Base-by-base conservation (phyloP, 129 eudicot genomes). In the Flaveria linearis region DNA sequence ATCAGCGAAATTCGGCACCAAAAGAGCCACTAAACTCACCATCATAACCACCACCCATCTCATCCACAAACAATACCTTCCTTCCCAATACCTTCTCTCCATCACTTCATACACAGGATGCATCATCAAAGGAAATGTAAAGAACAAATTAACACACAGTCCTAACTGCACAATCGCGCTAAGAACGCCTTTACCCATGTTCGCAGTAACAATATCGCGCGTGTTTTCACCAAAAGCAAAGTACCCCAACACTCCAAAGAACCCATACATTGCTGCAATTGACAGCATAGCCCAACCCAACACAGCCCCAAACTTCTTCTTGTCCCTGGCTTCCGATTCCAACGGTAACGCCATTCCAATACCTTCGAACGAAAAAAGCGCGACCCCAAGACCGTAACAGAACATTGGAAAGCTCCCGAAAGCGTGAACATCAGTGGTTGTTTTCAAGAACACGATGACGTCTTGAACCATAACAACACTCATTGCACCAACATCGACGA, bases 121-220 rank as follows among this genome's bases (percentile, higher is more conserved):
- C 93, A 88, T 88, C 90, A 88, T 88, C 82, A 88, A 83, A 0
- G 93, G 93, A 39, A 81, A 84, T 13, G 93, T 83, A 71, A 88
- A 83, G 53, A 88, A 88, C 42, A 88, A 66, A 68, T 88, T 88
- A 1, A 88, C 57, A 30, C 93, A 85, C 2, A 88, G 64, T 12
- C 90, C 84, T 74, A 85, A 78, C 49, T 88, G 88, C 30, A 88
- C 90, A 30, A 79, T n/a, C n/a, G 75, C 75, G 68, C 93, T 88
- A 13, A 88, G 8, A 41, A 66, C 6, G 1, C 90, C 93, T 61
- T 71, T 75, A 13, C 90, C 90, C 45, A 85, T 69, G 23, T 88
- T 88, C 1, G 86, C 79, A 0, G 90, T 88, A 3, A 88, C 75
- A 4, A 88, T 85, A 53, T 88, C 90, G 46, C 76, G 76, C 12